These are phyloP conservation scores for Dissophora globulifera DNA, from an alignment of 192 early-diverging fungal species.

Conservation along the genomic window DNA sequence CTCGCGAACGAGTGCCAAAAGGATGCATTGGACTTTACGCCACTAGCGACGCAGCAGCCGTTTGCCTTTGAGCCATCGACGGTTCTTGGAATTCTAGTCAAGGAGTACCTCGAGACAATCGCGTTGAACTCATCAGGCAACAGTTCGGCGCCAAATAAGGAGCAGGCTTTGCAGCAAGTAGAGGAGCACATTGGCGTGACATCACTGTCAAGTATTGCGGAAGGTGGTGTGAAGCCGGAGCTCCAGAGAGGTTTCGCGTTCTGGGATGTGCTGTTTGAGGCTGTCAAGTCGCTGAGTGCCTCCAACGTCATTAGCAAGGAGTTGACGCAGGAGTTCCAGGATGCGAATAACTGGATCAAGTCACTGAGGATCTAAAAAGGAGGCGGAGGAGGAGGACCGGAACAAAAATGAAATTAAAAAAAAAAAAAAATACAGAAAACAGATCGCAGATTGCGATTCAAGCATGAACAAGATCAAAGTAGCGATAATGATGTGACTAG, in stretches of 20 bases:
- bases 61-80: constrained; percentile 64
- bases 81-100: constrained; percentile 61
- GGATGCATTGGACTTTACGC: constrained; percentile 58
- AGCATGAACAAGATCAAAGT: too few relatives aligned
- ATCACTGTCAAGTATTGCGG: constrained; percentile 37
- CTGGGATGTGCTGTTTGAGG: constrained; percentile 55
- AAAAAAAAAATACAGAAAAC: too few relatives aligned
- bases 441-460: too few relatives aligned
- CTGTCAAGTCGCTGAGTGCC: constrained; percentile 30
- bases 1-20: constrained; percentile 59
- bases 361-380: constrained; percentile 35
- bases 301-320: constrained; percentile 34
- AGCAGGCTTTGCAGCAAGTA: constrained; percentile 46
- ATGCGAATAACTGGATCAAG: constrained; percentile 46
- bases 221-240: constrained; percentile 56
- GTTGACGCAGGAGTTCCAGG: constrained; percentile 32
- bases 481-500: too few relatives aligned
- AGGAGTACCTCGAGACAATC: constrained; percentile 63
- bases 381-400: too few relatives aligned
- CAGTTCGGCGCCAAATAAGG: constrained; percentile 15
- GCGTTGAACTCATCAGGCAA: constrained; percentile 12
- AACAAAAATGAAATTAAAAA: too few relatives aligned
- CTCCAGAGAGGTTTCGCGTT: constrained; percentile 60
- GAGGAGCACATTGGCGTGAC: constrained; percentile 56
- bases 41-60: constrained; percentile 64